Conservation (phyloP, 371 early-diverging fungal genomes). For the Dentiscutata heterogama region DNA sequence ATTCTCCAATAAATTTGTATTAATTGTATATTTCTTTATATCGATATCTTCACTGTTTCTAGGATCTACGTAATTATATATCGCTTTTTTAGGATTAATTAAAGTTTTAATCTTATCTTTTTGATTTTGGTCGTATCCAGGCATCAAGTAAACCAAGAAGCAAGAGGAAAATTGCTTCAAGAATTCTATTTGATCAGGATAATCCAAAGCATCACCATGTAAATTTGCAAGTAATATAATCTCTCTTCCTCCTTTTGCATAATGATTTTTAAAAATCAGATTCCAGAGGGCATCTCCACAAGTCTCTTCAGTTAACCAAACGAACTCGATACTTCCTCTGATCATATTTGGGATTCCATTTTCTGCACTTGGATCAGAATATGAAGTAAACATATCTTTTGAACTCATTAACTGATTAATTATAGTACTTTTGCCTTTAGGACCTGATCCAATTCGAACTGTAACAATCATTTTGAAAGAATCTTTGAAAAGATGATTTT, state of each 20-base stretch:
- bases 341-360: too few species aligned
- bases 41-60: not conserved
- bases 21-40: constrained; percentile 9
- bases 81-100: not conserved
- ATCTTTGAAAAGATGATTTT: constrained; percentile 42
- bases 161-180: too few species aligned
- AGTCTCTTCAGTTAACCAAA: too few species aligned
- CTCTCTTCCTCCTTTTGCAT: not conserved
- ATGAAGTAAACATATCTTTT: too few species aligned
- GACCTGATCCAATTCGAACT: constrained; percentile 23
- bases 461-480: constrained; percentile 38
- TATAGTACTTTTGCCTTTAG: not conserved
- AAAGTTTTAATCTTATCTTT: not conserved
- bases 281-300: too few species aligned
- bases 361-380: too few species aligned
- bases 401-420: too few species aligned
- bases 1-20: constrained; percentile 10
- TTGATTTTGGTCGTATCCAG: constrained; percentile 23
- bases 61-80: not conserved
- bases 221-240: too few species aligned
- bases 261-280: not conserved
- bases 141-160: constrained; percentile 36
- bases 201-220: too few species aligned
- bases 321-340: too few species aligned
- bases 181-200: too few species aligned